Base-by-base conservation (phyloP, 208 protist genomes). In the Trypanosoma avium region DNA sequence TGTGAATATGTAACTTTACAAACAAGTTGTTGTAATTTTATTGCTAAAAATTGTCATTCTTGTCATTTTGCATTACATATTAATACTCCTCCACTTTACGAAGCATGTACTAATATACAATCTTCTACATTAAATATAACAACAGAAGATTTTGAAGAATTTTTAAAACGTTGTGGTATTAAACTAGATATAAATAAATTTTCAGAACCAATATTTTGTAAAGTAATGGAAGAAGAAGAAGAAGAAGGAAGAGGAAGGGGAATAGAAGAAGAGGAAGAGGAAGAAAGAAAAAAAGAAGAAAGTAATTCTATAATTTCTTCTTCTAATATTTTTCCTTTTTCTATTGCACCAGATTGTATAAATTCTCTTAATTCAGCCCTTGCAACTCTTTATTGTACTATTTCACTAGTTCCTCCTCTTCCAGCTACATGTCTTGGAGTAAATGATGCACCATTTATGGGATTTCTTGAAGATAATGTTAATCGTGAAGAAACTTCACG, bases 61-160 rank as follows among this genome's bases (percentile, higher is more conserved):
- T 93, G 86, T 67, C 84, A 90, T 59, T 42, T 82, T 26, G 84
- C 90, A 8, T 73, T 90, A n/a, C 82, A 92, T 61, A 79, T 87
- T 4, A 93, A 93, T 61, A 74, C 69, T 15, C 52, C 26, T 0
- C 90, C 90, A 19, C 61, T 43, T 40, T 90, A 83, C 59, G 58
- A 75, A 33, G 66, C 66, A 17, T 92, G 90, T 59, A 57, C 60
- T 5, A 55, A 52, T 22, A 82, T 95, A 70, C 60, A 76, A 24
- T 68, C 76, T 8, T 93, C 86, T 3, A 70, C 80, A 27, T 67
- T 90, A 15, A 93, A 90, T 73, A 79, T 93, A 21, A 82, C 81
- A 3, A 66, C 74, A 5, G 45, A 55, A 4, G 57, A 70, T 40
- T 73, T 74, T 48, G 84, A 92, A 26, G 53, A n/a, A 4, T 32